Evolutionary conservation across 805 yeast species (phyloP).

Genomic region (Candida verbasci): DNA sequence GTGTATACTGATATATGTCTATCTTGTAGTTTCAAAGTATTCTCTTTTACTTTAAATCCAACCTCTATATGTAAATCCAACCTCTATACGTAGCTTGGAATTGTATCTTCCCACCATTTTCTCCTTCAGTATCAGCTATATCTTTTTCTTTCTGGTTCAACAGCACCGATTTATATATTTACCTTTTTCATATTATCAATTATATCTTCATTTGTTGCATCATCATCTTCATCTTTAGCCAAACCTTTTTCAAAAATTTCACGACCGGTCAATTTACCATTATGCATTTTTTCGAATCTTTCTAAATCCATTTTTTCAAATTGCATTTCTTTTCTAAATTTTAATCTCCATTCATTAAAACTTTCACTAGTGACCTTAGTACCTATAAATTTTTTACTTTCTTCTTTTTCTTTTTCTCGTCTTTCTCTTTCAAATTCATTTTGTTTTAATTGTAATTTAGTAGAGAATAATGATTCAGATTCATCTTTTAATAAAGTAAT

Average conservation of each 20-base stretch:
- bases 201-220: background rate
- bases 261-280: constrained; percentile 78
- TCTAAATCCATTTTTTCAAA: constrained; percentile 53
- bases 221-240: constrained; percentile 43
- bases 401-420: constrained; percentile 68
- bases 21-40: too few relatives aligned
- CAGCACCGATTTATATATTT: too few relatives aligned
- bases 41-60: too few relatives aligned
- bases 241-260: constrained; percentile 89
- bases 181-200: constrained; percentile 2
- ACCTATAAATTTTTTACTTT: constrained; percentile 86
- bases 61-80: too few relatives aligned
- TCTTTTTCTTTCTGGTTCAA: too few relatives aligned
- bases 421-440: constrained; percentile 44
- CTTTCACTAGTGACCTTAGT: constrained; percentile 81
- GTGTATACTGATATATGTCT: too few relatives aligned
- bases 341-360: constrained; percentile 67
- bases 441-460: constrained; percentile 41
- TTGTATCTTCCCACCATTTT: too few relatives aligned
- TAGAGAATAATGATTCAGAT: constrained; percentile 64
- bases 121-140: too few relatives aligned
- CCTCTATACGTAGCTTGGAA: too few relatives aligned
- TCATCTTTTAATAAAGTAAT: constrained; percentile 74
- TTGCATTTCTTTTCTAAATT: constrained; percentile 71
- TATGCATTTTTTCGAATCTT: constrained; percentile 55